Evolutionary conservation across 345 rosid genomes (phyloP), one percentile per base, ranked within the genome.

Genomic region (Luvunga scandens): DNA sequence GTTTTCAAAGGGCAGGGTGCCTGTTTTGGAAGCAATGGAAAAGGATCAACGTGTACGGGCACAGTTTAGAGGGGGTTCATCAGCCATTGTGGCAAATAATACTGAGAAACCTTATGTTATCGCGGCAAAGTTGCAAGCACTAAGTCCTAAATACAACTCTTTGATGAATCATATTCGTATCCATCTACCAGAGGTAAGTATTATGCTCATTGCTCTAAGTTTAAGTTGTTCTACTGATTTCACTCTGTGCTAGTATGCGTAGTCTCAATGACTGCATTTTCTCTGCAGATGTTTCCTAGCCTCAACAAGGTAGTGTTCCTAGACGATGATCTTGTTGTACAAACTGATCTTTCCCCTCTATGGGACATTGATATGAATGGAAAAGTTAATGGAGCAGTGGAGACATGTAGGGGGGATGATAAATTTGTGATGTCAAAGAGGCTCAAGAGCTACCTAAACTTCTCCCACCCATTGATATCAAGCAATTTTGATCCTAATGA

Each of bases 1-100:
- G 99, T 84, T 96, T 78, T 81, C 97, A 0, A 96, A 94, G 86
- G 98, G 99, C 71, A 96, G 92, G 79, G 94, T 92, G 24, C 98
- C 99, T 0, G 98, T 96, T 77, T 69, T 96, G 81, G 97, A 96
- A 89, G 98, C 98, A 66, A 94, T 96, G 99, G 97, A 96, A 80
- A 96, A 94, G 25, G 99, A 96, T 81, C 94, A 92, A 72, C 87
- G 81, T 71, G 90, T 91, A n/a, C 86, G 99, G 83, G 88, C 95
- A 14, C 91, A 91, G 71, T 96, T 96, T 73, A 85, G 97, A 90
- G 98, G 98, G 4, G 99, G 99, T 0, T 91, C 99, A n/a, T 90
- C 97, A 10, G 94, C 91, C 59, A 94, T 96, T 68, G 89, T 85
- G 19, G 92, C 91, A 36, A 88, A 84, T 76, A 90, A 89, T 55